Conservation (phyloP, 1,284 basidiomycete genomes). For the Cutaneotrichosporon spelunceum region DNA sequence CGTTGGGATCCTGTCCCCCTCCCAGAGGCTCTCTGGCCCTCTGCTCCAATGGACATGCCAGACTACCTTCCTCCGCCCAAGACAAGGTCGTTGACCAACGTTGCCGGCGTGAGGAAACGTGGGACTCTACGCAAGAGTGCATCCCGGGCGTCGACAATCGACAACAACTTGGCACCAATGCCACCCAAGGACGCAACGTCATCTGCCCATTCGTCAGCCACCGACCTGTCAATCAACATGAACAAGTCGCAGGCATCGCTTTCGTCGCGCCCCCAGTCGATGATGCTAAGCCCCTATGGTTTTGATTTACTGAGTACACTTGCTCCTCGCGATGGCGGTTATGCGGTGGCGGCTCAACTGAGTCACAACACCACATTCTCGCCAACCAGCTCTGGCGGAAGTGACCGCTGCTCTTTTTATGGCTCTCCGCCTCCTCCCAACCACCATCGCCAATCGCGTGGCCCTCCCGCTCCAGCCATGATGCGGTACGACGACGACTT, state of each 20-base stretch:
- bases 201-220: slow-evolving; percentile 45
- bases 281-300: slow-evolving; percentile 33
- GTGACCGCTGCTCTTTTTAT: slow-evolving; percentile 29
- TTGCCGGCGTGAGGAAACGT: slow-evolving; percentile 27
- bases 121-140: slow-evolving; percentile 20
- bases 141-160: slow-evolving; percentile 23
- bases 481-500: slow-evolving; percentile 47
- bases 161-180: slow-evolving; percentile 16
- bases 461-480: slow-evolving; percentile 41
- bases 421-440: slow-evolving; percentile 20
- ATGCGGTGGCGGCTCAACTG: slow-evolving; percentile 49
- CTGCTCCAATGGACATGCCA: slow-evolving; percentile 28
- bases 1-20: slow-evolving; percentile 28
- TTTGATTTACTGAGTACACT: slow-evolving; percentile 44
- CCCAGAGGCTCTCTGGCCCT: slow-evolving; percentile 34
- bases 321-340: slow-evolving; percentile 50
- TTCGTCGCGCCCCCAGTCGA: slow-evolving; percentile 30
- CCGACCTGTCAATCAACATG: slow-evolving; percentile 38
- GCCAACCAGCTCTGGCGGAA: slow-evolving; percentile 22
- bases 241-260: slow-evolving; percentile 38
- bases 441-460: slow-evolving; percentile 21
- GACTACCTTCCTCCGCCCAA: slow-evolving; percentile 27
- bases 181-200: slow-evolving; percentile 25
- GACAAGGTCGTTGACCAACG: slow-evolving; percentile 39
- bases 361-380: slow-evolving; percentile 23